phyloP scores from a whole-genome alignment of 306 rosid species.

The Begonia loranthoides region DNA sequence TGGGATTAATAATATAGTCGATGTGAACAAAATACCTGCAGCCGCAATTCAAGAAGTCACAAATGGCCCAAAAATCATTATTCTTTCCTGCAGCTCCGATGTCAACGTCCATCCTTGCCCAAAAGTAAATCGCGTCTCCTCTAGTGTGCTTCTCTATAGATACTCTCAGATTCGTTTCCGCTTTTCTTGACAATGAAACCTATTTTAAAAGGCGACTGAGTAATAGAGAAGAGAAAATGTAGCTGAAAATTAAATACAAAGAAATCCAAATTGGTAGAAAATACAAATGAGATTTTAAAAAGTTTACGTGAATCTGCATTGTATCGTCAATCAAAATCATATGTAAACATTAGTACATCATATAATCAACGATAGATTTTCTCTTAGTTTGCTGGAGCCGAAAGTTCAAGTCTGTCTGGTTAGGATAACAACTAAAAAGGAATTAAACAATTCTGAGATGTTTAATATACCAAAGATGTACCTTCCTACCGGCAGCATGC shows the following conservation, averaged over 20 bases:
- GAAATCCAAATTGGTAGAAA: too few species aligned
- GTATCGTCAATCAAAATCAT: too few species aligned
- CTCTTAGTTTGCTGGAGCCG: too few species aligned
- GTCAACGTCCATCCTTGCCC: slow-evolving; percentile 60
- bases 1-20: too few species aligned
- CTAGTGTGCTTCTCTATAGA: slow-evolving; percentile 35
- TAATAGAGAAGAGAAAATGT: neutral
- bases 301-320: too few species aligned
- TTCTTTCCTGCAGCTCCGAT: slow-evolving; percentile 26
- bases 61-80: slow-evolving; percentile 72
- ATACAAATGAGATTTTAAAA: too few species aligned
- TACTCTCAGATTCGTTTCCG: slow-evolving; percentile 57
- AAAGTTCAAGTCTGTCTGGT: too few species aligned
- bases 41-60: slow-evolving; percentile 84
- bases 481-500: slow-evolving; percentile 96
- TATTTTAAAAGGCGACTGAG: slow-evolving; percentile 26
- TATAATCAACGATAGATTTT: too few species aligned
- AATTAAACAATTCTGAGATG: too few species aligned
- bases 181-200: slow-evolving; percentile 56
- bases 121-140: slow-evolving; percentile 76
- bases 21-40: slow-evolving; percentile 43
- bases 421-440: too few species aligned
- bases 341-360: too few species aligned
- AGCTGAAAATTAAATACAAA: too few species aligned
- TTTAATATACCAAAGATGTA: slow-evolving; percentile 19